These are phyloP conservation scores for Anthostomella pinea DNA, from an alignment of 2,329 filamentous ascomycete genomes.

Conservation along the genomic window DNA sequence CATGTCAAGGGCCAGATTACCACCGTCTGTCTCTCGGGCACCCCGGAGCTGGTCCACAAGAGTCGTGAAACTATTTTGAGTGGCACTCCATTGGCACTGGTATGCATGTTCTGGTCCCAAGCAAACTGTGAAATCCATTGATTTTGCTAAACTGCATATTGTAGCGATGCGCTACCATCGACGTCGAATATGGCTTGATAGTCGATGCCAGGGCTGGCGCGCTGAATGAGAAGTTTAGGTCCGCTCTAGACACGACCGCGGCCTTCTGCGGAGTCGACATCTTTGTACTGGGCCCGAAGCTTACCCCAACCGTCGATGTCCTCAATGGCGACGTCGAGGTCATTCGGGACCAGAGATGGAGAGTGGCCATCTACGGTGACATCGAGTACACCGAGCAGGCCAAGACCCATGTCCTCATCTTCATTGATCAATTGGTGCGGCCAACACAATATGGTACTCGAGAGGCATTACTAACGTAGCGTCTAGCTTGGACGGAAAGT, in stretches of 20 bases:
- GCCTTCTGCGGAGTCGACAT: slow-evolving; percentile 92
- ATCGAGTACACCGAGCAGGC: slow-evolving; percentile 94
- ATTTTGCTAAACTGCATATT: slow-evolving; percentile 29
- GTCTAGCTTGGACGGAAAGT: slow-evolving; percentile 30
- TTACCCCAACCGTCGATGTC: slow-evolving; percentile 72
- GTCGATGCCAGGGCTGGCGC: slow-evolving; percentile 67
- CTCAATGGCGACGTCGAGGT: slow-evolving; percentile 77
- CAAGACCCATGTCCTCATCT: slow-evolving; percentile 92
- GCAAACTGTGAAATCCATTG: slow-evolving; percentile 13
- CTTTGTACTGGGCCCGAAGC: slow-evolving; percentile 88
- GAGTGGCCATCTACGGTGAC: slow-evolving; percentile 92
- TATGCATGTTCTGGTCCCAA: slow-evolving; percentile 47
- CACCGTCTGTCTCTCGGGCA: slow-evolving; percentile 87
- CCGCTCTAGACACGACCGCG: slow-evolving; percentile 84
- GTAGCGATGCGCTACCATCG: slow-evolving; percentile 88
- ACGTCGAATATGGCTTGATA: slow-evolving; percentile 88
- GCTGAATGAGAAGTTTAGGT: slow-evolving; percentile 72
- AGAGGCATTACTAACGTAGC: slow-evolving; percentile 17
- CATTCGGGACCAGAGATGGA: slow-evolving; percentile 84
- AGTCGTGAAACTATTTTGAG: slow-evolving; percentile 87
- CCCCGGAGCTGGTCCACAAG: slow-evolving; percentile 83
- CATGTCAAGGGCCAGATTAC: slow-evolving; percentile 67
- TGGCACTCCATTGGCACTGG: slow-evolving; percentile 87
- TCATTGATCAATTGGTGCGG: slow-evolving; percentile 89
- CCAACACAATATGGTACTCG: slow-evolving; percentile 3